Conservation (phyloP, 495 filamentous ascomycete genomes). For the Elasticomyces elasticus region DNA sequence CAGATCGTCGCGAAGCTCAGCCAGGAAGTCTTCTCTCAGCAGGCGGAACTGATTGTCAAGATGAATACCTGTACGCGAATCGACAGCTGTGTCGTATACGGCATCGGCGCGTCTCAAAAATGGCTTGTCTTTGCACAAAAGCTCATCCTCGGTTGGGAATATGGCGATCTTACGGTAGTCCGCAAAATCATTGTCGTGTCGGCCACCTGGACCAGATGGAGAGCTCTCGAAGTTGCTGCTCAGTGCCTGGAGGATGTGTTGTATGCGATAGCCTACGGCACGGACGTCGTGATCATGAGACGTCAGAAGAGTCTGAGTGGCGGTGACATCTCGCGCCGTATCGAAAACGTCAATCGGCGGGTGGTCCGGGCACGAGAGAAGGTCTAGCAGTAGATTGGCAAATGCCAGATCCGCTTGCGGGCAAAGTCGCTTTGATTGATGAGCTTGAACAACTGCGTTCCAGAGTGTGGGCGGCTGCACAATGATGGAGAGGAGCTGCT, state of each 20-base stretch:
- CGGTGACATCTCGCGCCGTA: neutral
- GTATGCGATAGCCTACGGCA: slow-evolving; percentile 37
- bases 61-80: slow-evolving; percentile 42
- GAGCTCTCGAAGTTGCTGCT: slow-evolving; percentile 1
- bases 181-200: slow-evolving; percentile 67
- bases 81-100: slow-evolving; percentile 28
- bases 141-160: slow-evolving; percentile 59
- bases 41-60: slow-evolving; percentile 74
- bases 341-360: slow-evolving; percentile 1
- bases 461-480: slow-evolving; percentile 53
- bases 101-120: slow-evolving; percentile 47
- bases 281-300: slow-evolving; percentile 25
- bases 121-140: slow-evolving; percentile 46
- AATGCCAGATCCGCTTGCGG: slow-evolving; percentile 38
- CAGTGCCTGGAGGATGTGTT: slow-evolving; percentile 32
- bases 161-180: slow-evolving; percentile 56
- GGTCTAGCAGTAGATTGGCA: slow-evolving; percentile 50
- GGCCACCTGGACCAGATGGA: slow-evolving; percentile 46
- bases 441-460: slow-evolving; percentile 43
- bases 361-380: slow-evolving; percentile 40
- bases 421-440: slow-evolving; percentile 32
- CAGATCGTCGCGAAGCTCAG: slow-evolving; percentile 50
- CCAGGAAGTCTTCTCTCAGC: slow-evolving; percentile 64
- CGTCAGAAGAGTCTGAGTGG: neutral
- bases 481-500: slow-evolving; percentile 42